phyloP scores from a whole-genome alignment of 306 rosid genomes.

The Ammopiptanthus mongolicus region DNA sequence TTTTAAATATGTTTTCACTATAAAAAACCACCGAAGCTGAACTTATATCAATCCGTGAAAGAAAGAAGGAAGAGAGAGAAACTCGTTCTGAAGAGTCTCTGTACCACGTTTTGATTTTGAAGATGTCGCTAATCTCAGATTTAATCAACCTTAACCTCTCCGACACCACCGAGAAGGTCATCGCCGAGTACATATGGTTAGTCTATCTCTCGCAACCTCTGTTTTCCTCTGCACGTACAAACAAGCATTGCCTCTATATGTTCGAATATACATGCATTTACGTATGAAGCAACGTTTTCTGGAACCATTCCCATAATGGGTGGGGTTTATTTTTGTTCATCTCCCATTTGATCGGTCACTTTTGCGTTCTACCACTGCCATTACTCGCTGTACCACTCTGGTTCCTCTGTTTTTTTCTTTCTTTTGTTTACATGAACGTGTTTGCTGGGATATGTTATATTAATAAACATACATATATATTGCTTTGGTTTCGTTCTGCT shows the following conservation, averaged over 20 bases:
- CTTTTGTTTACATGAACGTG: neutral
- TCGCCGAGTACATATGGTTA: conserved; percentile 90
- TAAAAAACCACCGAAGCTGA: neutral
- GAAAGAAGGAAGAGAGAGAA: neutral
- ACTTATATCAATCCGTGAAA: neutral
- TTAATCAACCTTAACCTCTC: conserved; percentile 67
- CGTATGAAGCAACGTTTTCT: neutral
- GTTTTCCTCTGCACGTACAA: neutral
- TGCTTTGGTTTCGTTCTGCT: neutral
- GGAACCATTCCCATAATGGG: neutral
- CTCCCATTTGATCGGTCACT: neutral
- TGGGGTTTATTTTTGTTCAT: neutral
- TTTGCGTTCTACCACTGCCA: neutral
- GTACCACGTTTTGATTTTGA: neutral
- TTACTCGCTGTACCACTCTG: neutral
- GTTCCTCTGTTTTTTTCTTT: neutral
- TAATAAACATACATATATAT: neutral
- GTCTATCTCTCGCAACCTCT: neutral
- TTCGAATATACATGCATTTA: neutral
- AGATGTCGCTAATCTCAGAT: conserved; percentile 55
- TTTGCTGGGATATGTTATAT: neutral
- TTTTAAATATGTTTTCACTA: neutral
- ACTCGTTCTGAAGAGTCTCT: neutral
- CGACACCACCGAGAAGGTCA: conserved; percentile 54
- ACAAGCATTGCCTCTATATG: neutral